Base-by-base conservation (phyloP, 192 early-diverging fungal genomes). In the Kickxella alabastrina region DNA sequence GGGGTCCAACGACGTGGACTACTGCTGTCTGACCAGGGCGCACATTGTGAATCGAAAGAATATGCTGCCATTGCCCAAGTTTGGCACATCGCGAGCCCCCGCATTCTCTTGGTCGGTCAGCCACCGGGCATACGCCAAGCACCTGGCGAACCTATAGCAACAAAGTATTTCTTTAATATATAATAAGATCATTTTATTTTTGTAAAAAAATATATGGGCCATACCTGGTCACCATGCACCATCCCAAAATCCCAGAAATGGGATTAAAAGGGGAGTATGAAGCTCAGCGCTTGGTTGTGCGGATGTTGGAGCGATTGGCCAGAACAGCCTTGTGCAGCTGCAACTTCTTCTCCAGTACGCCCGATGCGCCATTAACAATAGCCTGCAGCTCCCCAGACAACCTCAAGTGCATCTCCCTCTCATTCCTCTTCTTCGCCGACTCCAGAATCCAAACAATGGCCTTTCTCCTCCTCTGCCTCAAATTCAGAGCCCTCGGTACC, bases 381-480 rank as follows among this genome's bases (percentile, higher is more conserved):
- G 85, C 87, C 61, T 90, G 73, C 25, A 97, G 71, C 54, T 97
- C 92, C 10, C 61, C 80, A 14, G 85, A 88, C 42, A 97, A 63
- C 6, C 89, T 67, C 52, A 85, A 78, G 48, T 81, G 80, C 59
- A 90, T 84, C 36, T 57, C 44, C 52, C 83, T 82, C 38, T 88
- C 83, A 6, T 72, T 79, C 14, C 86, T 69, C 43, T 77, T 85
- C 3, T 74, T 61, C 0, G 84, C 83, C 8, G 88, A 84, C 21
- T 92, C 87, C 43, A 89, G 38, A 17, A 95, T 85, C 94, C 92
- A 97, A 46, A 89, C 70, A 43, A 94, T 91, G 14, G 84, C 94
- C 14, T 80, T 81, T 42, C 82, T 75, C 35, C 80, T 70, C 28
- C 90, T 62, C 65, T 95, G 91, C 17, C 90, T 67, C 65, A 87